phyloP scores from a whole-genome alignment of 2,329 filamentous ascomycete species.

The Camillea tinctor region DNA sequence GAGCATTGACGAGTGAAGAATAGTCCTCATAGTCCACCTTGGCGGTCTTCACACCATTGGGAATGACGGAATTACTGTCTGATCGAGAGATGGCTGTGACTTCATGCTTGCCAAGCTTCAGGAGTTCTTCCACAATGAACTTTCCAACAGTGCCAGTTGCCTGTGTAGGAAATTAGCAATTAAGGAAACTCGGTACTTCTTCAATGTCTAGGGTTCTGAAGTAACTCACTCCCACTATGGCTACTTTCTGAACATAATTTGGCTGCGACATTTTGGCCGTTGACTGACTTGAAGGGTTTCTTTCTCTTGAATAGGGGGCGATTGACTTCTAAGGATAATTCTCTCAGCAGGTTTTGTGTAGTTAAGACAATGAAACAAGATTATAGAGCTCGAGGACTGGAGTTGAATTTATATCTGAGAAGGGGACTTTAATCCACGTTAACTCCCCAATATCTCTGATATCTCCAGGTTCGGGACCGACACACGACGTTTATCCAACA shows the following conservation, averaged over 20 bases:
- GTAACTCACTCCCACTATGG: constrained; percentile 46
- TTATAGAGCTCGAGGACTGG: neutral
- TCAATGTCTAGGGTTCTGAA: neutral
- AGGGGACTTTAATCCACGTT: neutral
- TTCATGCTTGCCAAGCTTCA: constrained; percentile 47
- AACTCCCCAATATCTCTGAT: neutral
- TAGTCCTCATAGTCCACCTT: constrained; percentile 45
- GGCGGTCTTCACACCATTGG: constrained; percentile 42
- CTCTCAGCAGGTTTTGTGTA: too few relatives aligned
- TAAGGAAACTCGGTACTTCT: neutral
- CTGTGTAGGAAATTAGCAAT: constrained; percentile 26
- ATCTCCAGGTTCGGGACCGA: neutral
- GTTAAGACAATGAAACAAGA: too few relatives aligned
- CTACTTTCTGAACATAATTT: constrained; percentile 44
- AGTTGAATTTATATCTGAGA: neutral
- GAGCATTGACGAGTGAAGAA: constrained; percentile 45
- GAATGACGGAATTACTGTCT: constrained; percentile 40
- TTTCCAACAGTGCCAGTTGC: constrained; percentile 42
- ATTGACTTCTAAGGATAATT: too few relatives aligned
- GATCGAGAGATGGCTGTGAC: constrained; percentile 51
- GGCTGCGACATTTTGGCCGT: constrained; percentile 7
- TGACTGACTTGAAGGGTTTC: neutral
- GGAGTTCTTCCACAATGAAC: constrained; percentile 39
- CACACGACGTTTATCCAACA: neutral
- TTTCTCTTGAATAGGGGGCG: too few relatives aligned